Percentiles rank a stretch among this genome's conserved stretches.
Evolutionary conservation across 1,284 basidiomycete genomes (phyloP).

Genomic region (Boletus semigastroideus): DNA sequence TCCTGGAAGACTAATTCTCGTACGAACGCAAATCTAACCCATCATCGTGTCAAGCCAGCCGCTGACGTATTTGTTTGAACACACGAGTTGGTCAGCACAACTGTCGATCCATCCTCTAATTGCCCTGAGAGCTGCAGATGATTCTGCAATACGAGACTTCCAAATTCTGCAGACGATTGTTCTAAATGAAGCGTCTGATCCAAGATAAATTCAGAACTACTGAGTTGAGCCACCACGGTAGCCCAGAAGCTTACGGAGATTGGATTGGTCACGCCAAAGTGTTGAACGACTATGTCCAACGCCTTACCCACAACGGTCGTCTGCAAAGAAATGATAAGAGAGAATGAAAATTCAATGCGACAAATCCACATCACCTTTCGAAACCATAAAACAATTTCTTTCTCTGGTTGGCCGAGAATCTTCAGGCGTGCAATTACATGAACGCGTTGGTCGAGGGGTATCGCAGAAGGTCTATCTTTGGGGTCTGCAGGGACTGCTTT

Average conservation of each 20-base stretch:
- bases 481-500: conserved; percentile 61
- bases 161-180: conserved; percentile 20
- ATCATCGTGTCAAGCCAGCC: too few relatives aligned
- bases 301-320: conserved; percentile 45
- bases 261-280: conserved; percentile 35
- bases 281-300: conserved; percentile 44
- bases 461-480: conserved; percentile 45
- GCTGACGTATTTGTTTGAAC: not conserved
- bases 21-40: not conserved
- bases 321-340: conserved; percentile 29
- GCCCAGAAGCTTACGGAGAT: conserved; percentile 17
- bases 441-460: conserved; percentile 54
- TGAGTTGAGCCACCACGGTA: not conserved
- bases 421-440: conserved; percentile 48
- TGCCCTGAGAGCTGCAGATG: conserved; percentile 40
- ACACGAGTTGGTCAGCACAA: conserved; percentile 26
- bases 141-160: conserved; percentile 37
- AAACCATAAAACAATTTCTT: conserved; percentile 60
- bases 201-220: not conserved
- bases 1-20: conserved; percentile 2
- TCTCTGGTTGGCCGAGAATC: conserved; percentile 22
- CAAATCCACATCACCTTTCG: conserved; percentile 46
- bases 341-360: conserved; percentile 1
- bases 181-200: conserved; percentile 36
- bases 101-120: conserved; percentile 42